Evolutionary conservation across 1,284 basidiomycete species (phyloP), one percentile per base, ranked within the genome.

Genomic region (Phellopilus nigrolimitatus): DNA sequence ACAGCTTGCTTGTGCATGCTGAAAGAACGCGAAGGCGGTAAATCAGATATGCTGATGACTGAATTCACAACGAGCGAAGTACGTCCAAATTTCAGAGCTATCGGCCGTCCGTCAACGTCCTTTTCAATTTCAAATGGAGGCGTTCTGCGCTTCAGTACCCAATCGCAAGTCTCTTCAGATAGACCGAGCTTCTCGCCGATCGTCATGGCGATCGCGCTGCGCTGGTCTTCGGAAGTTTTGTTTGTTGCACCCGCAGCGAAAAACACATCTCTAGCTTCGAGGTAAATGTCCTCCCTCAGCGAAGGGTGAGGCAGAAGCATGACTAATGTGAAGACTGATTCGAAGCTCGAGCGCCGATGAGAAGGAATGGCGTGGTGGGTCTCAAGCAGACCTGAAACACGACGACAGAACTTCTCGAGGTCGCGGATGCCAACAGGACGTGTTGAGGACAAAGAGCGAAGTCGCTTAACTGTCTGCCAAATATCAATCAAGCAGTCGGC

Each of bases 251-350:
- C 82, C 22, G 78, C 75, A 19, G 91, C 93, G 56, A 98, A 88
- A 69, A 99, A 98, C 22, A 97, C 81, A 65, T 99, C 97, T 22
- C 87, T 78, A 0, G 91, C 91, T 64, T 97, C 91, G 38, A 95
- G 74, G 60, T 89, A 94, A 21, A 97, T 83, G 51, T 95, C 91
- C 64, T 99, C 95, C 51, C 95, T 84, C 8, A 94, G 65, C 0
- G 79, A 70, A 3, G 87, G 82, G 64, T 94, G 91, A n/a, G 82
- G 72, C 59, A 91, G 82, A 62, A 9, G 70, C 64, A 17, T 76
- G 49, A 46, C 75, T 72, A 73, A 80, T 75, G 3, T 68, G 57
- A 45, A 68, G 69, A 56, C 71, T 64, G 4, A 17, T n/a, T 43
- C 44, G 22, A 30, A 24, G 13, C 17, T 4, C 21, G 38, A 9